Base-by-base conservation (phyloP, 2,329 filamentous ascomycete genomes). In the Aspergillus neotritici region DNA sequence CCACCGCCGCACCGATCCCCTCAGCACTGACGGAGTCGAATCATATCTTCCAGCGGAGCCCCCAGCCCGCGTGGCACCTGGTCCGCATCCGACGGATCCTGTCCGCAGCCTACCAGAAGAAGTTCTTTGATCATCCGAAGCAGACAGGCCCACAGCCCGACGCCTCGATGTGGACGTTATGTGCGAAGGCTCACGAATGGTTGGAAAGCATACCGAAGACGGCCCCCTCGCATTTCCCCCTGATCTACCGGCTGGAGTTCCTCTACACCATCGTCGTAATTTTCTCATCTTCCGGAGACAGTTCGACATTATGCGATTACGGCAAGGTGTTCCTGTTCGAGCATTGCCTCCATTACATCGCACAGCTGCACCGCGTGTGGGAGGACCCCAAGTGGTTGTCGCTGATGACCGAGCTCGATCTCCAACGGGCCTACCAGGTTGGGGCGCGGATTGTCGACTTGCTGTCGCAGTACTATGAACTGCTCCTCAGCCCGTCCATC, bases 241-340 rank as follows among this genome's bases (percentile, higher is more conserved):
- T 85, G 37, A 80, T 90, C 51, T 94, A 96, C 58, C 85, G 93
- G 50, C 79, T 95, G 12, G 93, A 98, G 61, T 69, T 94, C 33
- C 78, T 91, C 36, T 97, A 95, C 69, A 94, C 87, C 59, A 93
- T 88, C 55, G 84, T 95, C 16, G 88, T 96, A 63, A 86, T 91
- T 44, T 77, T 96, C 6, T 88, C 88, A 1, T 87, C 89, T 1
- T 90, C 85, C 30, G 80, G 82, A 1, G 77, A 84, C 35, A 81
- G 86, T 3, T 86, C 87, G 0, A 52, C 51, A 2, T 81, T 90
- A 38, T 83, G 81, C 3, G 79, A 87, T 35, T 88, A 91, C 60
- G 85, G 83, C 31, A 86, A 88, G 48, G 74, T 82, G 25, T 73
- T 94, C 16, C 86, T 95, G 32, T 94, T 94, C 62, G 88, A 95